Base-by-base conservation (phyloP, 2,329 filamentous ascomycete species). In the Fusarium poae region DNA sequence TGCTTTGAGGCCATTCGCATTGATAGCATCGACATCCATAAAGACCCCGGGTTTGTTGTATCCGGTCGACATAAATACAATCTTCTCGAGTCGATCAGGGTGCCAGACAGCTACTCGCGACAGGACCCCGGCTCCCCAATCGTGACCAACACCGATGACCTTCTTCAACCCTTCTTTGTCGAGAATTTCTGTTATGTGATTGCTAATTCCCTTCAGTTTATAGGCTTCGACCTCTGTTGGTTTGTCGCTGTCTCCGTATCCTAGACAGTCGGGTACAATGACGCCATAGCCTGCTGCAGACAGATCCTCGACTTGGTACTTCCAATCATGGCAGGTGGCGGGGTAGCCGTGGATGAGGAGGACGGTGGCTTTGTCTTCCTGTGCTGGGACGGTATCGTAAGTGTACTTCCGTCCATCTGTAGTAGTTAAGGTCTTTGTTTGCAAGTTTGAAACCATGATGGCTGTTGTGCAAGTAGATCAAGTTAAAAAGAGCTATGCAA, bases 301-400 rank as follows among this genome's bases (percentile, higher is more conserved):
- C 5, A 73, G 58, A 11, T 62, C 57, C 0, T 43, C 15, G 1
- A 72, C 12, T 37, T 72, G 70, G 16, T 62, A 21, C n/a, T 61
- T 43, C 68, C 67, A 73, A 32, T 72, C 68, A 6, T 58, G n/a
- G 2, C 61, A 61, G 3, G 67, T 70, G 5, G 60, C 67, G 3
- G 71, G 71, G 30, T 52, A 73, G 3, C 71, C 71, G 27, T 73
- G 71, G 1, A 73, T 52, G 2, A 73, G 53, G 21, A 73, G 57
- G 21, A 72, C 62, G 1, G 65, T 71, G 6, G 42, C n/a, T 21
- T 61, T 70, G 11, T 6, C 25, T 0, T 27, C 42, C 3, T 51
- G 34, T 13, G 56, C 35, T 6, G 68, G 59, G 3, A 65, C 21
- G 10, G 45, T 57, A 7, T 65, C 59, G 12, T 70, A 72, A 6